These are phyloP conservation scores for Phytophthora macrochlamydospora DNA, from an alignment of 352 stramenopile species.

Conservation along the genomic window DNA sequence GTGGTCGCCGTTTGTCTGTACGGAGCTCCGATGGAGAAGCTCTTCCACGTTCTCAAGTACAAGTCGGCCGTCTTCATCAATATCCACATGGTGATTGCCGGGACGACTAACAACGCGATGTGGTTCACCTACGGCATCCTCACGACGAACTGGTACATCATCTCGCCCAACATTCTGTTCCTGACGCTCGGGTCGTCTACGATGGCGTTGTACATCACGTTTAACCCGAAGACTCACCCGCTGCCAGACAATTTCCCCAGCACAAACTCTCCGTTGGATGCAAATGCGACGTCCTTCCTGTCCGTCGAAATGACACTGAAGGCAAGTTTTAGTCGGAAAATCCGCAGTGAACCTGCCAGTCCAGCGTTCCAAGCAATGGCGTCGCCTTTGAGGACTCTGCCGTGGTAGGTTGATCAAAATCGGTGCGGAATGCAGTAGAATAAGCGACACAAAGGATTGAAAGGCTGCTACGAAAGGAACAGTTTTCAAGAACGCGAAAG, in stretches of 20 bases:
- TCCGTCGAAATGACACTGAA: neutral
- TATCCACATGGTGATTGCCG: constrained; percentile 44
- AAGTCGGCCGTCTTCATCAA: constrained; percentile 43
- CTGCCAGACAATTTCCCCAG: constrained; percentile 9
- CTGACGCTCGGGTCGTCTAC: constrained; percentile 22
- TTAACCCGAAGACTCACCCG: constrained; percentile 22
- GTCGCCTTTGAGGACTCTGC: neutral
- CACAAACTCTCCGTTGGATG: neutral
- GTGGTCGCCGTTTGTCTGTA: constrained; percentile 36
- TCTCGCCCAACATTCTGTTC: constrained; percentile 26
- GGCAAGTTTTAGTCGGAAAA: neutral
- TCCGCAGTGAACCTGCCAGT: neutral
- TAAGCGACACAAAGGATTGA: no score
- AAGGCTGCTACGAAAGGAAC: no score
- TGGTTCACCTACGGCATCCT: constrained; percentile 48
- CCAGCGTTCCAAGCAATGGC: neutral
- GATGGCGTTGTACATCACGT: constrained; percentile 27
- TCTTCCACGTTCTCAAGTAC: constrained; percentile 45
- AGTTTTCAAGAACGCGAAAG: no score
- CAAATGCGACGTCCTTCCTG: neutral
- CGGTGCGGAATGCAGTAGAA: no score
- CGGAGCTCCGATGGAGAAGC: constrained; percentile 44
- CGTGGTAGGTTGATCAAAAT: neutral
- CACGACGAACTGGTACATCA: constrained; percentile 27
- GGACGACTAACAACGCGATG: constrained; percentile 40